Evolutionary conservation across 805 yeast species (phyloP).

Genomic region (Kurtzmaniella fragi): DNA sequence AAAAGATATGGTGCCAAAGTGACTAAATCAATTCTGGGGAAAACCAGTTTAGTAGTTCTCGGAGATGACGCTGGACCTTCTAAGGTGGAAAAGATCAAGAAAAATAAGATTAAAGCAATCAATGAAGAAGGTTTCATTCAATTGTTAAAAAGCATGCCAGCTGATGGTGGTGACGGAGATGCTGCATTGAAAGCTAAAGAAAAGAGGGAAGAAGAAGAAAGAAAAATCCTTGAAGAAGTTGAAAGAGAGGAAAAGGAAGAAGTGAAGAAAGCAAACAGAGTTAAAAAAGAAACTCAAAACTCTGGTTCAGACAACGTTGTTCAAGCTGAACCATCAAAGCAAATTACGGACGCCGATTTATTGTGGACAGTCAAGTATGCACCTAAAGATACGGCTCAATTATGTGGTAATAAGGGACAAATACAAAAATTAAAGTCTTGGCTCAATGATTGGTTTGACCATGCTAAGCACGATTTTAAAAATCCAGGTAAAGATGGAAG

Average conservation of each 20-base stretch:
- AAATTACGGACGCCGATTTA: constrained; percentile 51
- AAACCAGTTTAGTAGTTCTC: constrained; percentile 82
- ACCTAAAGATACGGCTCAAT: constrained; percentile 66
- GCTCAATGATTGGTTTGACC: constrained; percentile 72
- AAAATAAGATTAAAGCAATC: constrained; percentile 71
- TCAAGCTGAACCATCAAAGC: constrained; percentile 18
- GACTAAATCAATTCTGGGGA: constrained; percentile 77
- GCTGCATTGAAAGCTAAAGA: constrained; percentile 68
- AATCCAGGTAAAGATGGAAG: constrained; percentile 58
- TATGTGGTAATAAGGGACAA: constrained; percentile 86
- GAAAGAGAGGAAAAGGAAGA: constrained; percentile 30
- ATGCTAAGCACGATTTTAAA: constrained; percentile 51
- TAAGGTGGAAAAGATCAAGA: constrained; percentile 77
- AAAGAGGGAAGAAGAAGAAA: constrained; percentile 67
- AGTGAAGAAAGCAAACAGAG: constrained; percentile 15
- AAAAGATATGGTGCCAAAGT: constrained; percentile 89
- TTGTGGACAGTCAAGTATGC: constrained; percentile 95
- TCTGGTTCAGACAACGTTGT: not conserved
- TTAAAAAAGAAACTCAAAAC: not conserved
- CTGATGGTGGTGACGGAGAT: constrained; percentile 84
- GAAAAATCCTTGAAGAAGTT: constrained; percentile 41
- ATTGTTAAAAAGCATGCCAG: constrained; percentile 75
- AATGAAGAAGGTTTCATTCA: constrained; percentile 82
- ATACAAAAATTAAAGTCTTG: constrained; percentile 64
- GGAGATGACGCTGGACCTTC: constrained; percentile 97